Conservation (phyloP, 1,139 yeast genomes). For the Candida albicans region DNA sequence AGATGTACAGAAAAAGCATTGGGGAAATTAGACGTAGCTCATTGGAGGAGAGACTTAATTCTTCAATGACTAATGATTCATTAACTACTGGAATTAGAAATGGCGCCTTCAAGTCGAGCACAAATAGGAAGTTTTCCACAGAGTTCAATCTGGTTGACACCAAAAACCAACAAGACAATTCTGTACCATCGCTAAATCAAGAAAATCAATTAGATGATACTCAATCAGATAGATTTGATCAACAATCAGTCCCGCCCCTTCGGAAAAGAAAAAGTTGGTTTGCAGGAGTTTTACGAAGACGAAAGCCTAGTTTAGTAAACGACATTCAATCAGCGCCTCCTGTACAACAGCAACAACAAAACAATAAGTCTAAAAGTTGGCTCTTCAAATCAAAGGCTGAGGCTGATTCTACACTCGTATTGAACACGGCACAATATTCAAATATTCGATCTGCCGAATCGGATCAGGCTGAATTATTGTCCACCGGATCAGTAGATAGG, state of each 20-base stretch:
- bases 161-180: neutral
- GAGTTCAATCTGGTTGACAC: neutral
- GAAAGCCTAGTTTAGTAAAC: neutral
- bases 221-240: neutral
- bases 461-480: conserved; percentile 8
- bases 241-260: neutral
- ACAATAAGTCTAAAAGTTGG: conserved; percentile 1
- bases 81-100: too few relatives aligned
- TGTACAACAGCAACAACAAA: neutral
- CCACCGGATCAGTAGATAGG: conserved; percentile 7
- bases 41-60: too few relatives aligned
- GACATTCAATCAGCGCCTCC: neutral
- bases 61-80: too few relatives aligned
- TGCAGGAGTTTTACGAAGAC: neutral
- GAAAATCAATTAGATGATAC: neutral
- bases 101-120: too few relatives aligned
- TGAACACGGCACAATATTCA: neutral
- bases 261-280: neutral
- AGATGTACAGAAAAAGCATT: too few relatives aligned
- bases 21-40: too few relatives aligned
- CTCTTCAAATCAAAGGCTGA: conserved; percentile 1
- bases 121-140: too few relatives aligned
- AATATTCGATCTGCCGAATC: conserved; percentile 3
- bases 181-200: neutral
- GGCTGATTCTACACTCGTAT: neutral